phyloP scores from a whole-genome alignment of 495 filamentous ascomycete genomes.

The Copromyces sp. region DNA sequence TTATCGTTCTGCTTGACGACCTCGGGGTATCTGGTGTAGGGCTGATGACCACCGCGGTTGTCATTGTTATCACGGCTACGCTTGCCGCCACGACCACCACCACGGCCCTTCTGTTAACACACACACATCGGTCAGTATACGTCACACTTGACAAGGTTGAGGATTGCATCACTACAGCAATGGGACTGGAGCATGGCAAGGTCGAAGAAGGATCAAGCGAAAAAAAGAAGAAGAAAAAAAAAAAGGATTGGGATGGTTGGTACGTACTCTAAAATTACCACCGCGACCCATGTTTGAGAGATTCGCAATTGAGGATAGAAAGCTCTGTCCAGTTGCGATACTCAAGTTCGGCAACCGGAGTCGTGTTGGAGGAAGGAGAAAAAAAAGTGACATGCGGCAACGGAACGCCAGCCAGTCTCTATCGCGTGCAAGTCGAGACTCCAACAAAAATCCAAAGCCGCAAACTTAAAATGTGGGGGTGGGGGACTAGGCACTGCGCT shows the following conservation, averaged over 20 bases:
- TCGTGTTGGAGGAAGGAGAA: constrained; percentile 7
- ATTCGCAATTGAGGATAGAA: constrained; percentile 1
- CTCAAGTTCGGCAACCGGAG: constrained; percentile 4
- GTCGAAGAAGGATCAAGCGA: not conserved
- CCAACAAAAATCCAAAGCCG: constrained; percentile 7
- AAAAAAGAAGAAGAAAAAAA: not conserved
- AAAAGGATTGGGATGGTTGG: not conserved
- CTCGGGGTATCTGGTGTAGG: constrained; percentile 43
- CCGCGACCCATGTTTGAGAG: constrained; percentile 7
- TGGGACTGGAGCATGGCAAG: not conserved
- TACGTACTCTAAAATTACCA: constrained; percentile 10
- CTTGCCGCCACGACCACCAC: constrained; percentile 10
- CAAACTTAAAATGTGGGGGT: constrained; percentile 12
- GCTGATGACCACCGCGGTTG: constrained; percentile 11
- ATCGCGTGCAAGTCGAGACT: constrained; percentile 6
- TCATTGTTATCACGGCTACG: not conserved
- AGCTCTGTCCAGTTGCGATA: constrained; percentile 1
- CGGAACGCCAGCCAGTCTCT: too few species aligned
- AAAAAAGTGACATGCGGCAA: constrained; percentile 6
- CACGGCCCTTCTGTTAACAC: constrained; percentile 3
- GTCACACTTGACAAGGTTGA: not conserved
- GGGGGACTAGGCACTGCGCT: constrained; percentile 1
- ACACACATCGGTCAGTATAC: not conserved
- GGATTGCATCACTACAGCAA: not conserved
- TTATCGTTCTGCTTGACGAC: constrained; percentile 62